Evolutionary conservation across 2,329 filamentous ascomycete species (phyloP), one percentile per base, ranked within the genome.

Genomic region (Dichotomopilus funicola): DNA sequence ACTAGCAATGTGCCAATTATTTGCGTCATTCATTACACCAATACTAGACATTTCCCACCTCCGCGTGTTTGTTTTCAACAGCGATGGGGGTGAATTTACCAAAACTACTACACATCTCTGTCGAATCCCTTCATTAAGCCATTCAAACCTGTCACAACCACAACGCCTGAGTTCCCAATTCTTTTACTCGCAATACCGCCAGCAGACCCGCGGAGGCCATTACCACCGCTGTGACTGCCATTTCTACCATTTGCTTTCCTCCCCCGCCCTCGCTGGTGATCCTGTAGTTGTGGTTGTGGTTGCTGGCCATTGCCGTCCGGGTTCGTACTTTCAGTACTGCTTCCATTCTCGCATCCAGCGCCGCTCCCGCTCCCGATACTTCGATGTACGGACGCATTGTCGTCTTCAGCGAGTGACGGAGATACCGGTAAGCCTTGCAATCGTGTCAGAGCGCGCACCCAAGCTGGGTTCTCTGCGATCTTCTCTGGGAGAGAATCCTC

Each of bases 381-480:
- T 27, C 19, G 2, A 27, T 27, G 19, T 27, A 27, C 19, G 19
- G 19, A 27, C 19, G 19, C 19, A 27, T 27, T 27, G 19, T 27
- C 19, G 19, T 27, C 19, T 27, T 27, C 19, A 27, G 19, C 19
- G 19, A 27, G 19, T 27, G 19, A 27, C 19, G 19, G 19, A 27
- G 19, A 27, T 27, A 27, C 19, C 19, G 54, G 45, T 34, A 55
- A 12, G 6, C 54, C 61, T 19, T 46, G 49, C 38, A 67, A 49
- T 54, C 52, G 38, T 12, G 72, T 70, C 56, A 74, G 57, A 61
- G 72, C 75, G 45, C 69, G 68, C 36, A 75, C 49, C 78, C 78
- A 81, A 1, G 66, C 68, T 1, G 73, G 68, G 51, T 80, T 75
- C 2, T 68, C 68, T 35, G 58, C 66, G 5, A 81, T 74, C 35